Percentiles rank a stretch among this genome's conserved stretches.
These are phyloP conservation scores for Schizothecium vesticola DNA, from an alignment of 495 filamentous ascomycete genomes.

Conservation along the genomic window DNA sequence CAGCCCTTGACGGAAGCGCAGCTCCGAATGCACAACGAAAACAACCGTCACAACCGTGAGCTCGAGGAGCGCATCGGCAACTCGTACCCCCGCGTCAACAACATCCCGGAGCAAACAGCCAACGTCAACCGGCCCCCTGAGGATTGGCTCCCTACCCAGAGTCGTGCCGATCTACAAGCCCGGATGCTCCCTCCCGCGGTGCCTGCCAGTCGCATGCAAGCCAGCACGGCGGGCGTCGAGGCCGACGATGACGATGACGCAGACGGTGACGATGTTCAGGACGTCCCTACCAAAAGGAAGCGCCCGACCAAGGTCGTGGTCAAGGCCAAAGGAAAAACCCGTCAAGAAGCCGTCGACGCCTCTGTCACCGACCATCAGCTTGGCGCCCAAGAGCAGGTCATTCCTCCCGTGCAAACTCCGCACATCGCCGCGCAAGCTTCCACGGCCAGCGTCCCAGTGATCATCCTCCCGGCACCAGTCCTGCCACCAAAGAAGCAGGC, in stretches of 20 bases:
- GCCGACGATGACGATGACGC: background rate
- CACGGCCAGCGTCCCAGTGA: too few relatives aligned
- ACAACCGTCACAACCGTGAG: background rate
- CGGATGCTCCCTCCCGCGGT: background rate
- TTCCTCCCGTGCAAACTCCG: background rate
- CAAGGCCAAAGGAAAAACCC: background rate
- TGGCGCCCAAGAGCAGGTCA: too few relatives aligned
- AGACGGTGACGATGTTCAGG: background rate
- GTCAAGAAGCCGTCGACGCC: background rate
- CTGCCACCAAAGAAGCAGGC: background rate
- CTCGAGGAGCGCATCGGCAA: background rate
- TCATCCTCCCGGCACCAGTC: background rate
- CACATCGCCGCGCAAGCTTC: background rate
- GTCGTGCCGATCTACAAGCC: background rate
- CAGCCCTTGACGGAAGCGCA: too few relatives aligned
- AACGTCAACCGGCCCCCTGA: background rate
- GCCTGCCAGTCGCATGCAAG: background rate
- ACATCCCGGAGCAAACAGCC: background rate
- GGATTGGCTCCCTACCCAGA: background rate
- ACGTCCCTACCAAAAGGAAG: background rate
- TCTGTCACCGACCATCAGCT: too few relatives aligned
- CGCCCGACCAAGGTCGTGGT: background rate
- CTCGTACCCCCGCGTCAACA: background rate
- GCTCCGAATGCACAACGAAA: too few relatives aligned
- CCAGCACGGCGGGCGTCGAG: background rate